A percentile compares a stretch with the other conserved stretches of the same genome.
Evolutionary conservation across 2,329 filamentous ascomycete species (phyloP).

Genomic region (Exserohilum rostratum): DNA sequence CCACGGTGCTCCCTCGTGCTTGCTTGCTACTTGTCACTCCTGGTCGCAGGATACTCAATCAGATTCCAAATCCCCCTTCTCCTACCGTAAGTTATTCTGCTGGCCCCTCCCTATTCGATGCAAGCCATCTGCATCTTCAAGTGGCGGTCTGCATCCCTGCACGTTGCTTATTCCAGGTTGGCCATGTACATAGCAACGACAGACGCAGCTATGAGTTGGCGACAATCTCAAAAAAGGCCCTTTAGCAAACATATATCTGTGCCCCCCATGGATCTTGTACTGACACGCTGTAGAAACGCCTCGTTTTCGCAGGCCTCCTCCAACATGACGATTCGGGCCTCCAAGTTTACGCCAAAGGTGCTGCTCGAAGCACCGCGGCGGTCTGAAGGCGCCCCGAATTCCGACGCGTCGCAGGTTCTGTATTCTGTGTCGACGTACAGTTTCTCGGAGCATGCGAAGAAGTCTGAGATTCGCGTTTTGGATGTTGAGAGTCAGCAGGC

Average conservation of each 20-base stretch:
- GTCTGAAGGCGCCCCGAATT: conserved; percentile 72
- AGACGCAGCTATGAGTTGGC: not conserved
- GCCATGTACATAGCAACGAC: not conserved
- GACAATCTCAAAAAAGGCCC: not conserved
- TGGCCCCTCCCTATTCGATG: not conserved
- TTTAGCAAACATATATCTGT: no score
- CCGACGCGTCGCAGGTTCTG: conserved; percentile 66
- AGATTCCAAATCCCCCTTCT: not conserved
- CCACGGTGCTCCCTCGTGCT: conserved; percentile 5
- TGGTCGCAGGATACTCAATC: not conserved
- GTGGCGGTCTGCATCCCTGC: conserved; percentile 1
- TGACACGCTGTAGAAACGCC: not conserved
- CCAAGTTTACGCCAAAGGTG: conserved; percentile 77
- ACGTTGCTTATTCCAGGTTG: not conserved
- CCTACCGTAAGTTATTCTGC: not conserved
- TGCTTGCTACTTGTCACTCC: not conserved
- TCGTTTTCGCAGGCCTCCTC: not conserved
- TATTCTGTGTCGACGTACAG: conserved; percentile 79
- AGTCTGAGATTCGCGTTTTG: conserved; percentile 71
- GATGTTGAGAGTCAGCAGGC: conserved; percentile 71
- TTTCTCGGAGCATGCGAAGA: conserved; percentile 75
- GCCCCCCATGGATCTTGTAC: not conserved
- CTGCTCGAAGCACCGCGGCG: conserved; percentile 77
- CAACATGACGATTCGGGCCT: conserved; percentile 72
- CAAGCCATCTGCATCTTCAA: not conserved